Evolutionary conservation across 2,329 filamentous ascomycete species (phyloP).

Genomic region (Raffaelea albimanens): DNA sequence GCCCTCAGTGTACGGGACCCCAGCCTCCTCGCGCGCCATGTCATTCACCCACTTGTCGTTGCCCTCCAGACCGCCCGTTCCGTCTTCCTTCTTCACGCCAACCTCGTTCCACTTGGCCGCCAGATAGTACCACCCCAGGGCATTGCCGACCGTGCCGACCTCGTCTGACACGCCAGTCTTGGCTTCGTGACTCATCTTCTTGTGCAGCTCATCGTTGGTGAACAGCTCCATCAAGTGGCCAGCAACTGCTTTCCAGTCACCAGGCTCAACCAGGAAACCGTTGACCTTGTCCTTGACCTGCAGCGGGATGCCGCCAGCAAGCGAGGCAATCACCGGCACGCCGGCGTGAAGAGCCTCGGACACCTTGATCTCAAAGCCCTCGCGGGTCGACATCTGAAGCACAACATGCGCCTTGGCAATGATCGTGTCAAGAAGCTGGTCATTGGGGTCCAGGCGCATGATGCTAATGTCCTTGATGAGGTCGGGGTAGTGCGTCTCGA

Average conservation of each 20-base stretch:
- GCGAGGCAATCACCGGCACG: conserved; percentile 65
- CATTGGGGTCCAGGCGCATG: conserved; percentile 67
- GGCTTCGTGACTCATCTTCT: conserved; percentile 57
- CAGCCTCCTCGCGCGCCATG: conserved; percentile 58
- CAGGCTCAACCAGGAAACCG: conserved; percentile 64
- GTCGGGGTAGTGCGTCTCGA: conserved; percentile 53
- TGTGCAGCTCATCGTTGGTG: conserved; percentile 54
- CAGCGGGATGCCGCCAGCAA: conserved; percentile 69
- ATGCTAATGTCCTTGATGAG: conserved; percentile 59
- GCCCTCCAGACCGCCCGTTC: conserved; percentile 38
- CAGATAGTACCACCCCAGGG: conserved; percentile 69
- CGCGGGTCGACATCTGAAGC: conserved; percentile 69
- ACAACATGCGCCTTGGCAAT: conserved; percentile 64
- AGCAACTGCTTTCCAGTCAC: conserved; percentile 62
- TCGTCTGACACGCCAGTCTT: conserved; percentile 64
- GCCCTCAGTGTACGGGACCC: conserved; percentile 43
- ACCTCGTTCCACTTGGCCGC: conserved; percentile 54
- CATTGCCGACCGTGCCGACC: conserved; percentile 72
- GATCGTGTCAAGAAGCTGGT: conserved; percentile 71
- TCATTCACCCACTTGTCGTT: conserved; percentile 64
- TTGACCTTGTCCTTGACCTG: conserved; percentile 64
- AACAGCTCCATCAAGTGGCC: conserved; percentile 57
- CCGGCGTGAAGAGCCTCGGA: conserved; percentile 76
- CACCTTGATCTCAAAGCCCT: conserved; percentile 82
- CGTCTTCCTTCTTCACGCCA: conserved; percentile 30